Base-by-base conservation (phyloP, 345 rosid genomes). In the Nephelium lappaceum region DNA sequence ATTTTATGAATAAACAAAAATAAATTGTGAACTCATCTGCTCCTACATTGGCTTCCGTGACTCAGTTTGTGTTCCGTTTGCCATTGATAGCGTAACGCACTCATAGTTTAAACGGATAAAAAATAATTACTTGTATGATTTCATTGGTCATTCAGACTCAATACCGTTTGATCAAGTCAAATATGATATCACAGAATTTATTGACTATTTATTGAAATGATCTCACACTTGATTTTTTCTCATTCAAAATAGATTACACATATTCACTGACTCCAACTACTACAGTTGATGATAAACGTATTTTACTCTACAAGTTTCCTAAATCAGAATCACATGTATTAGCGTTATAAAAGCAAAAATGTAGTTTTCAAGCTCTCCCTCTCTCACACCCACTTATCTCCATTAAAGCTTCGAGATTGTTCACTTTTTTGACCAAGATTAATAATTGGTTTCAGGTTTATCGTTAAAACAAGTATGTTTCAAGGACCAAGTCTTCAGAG, bases 301-400 rank as follows among this genome's bases (percentile, higher is more conserved):
- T 8, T 57, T 60, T 60, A 27, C 64, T 21, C 15, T 6, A 16
- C 16, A 49, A 49, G 62, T 71, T 72, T 72, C 36, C 65, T 0
- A 58, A 58, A 38, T 39, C 45, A 73, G 76, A 58, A 58, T 58
- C 76, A 73, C 76, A 72, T 36, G 76, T 11, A 72, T 72, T 55
- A 55, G 38, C 38, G 45, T 71, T 4, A 19, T 5, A 18, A 72
- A 71, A 8, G 63, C 5, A 7, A 47, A 55, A 39, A 58, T 2
- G 27, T 36, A 38, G 31, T 72, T 73, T 23, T 73, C 16, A 41
- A 64, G 10, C 45, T 65, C 43, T 47, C 25, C 42, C 23, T 61
- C 78, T 18, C 45, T 7, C 63, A n/a, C 31, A 25, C 62, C 38
- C 25, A 64, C 71, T 64, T 58, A 58, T 74, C 61, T 27, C 61